These are phyloP conservation scores for Eleusine indica DNA, from an alignment of 176 grass and related monocot genomes.

Conservation along the genomic window DNA sequence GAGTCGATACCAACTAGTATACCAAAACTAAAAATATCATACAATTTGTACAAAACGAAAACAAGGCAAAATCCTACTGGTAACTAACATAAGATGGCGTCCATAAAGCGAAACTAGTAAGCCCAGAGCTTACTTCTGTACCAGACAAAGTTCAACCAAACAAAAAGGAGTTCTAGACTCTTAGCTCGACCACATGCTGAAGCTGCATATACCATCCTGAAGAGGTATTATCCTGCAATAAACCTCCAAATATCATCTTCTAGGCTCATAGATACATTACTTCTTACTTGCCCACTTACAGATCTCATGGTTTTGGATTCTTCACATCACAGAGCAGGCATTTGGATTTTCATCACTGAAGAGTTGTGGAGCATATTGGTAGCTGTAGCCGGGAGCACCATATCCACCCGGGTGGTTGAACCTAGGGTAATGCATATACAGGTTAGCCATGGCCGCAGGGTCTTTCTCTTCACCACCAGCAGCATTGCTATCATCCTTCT, in stretches of 20 bases:
- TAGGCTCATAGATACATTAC: background rate
- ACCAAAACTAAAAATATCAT: conserved; percentile 37
- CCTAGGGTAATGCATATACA: conserved; percentile 58
- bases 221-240: conserved; percentile 31
- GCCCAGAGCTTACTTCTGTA: conserved; percentile 37
- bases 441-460: conserved; percentile 26
- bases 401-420: conserved; percentile 36
- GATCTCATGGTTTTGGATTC: conserved; percentile 29
- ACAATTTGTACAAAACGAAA: conserved; percentile 33
- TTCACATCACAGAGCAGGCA: conserved; percentile 72
- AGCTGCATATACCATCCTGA: background rate
- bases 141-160: conserved; percentile 27
- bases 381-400: conserved; percentile 38
- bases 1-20: background rate
- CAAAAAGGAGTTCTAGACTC: conserved; percentile 22
- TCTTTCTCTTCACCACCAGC: conserved; percentile 47
- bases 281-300: conserved; percentile 34
- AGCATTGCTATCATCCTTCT: conserved; percentile 32
- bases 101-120: background rate
- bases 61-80: conserved; percentile 42
- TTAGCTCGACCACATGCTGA: background rate
- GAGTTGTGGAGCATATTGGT: conserved; percentile 60
- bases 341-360: conserved; percentile 83
- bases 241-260: conserved; percentile 30
- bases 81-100: conserved; percentile 31